Conservation (phyloP, 306 rosid species). For the Clitoria ternatea region DNA sequence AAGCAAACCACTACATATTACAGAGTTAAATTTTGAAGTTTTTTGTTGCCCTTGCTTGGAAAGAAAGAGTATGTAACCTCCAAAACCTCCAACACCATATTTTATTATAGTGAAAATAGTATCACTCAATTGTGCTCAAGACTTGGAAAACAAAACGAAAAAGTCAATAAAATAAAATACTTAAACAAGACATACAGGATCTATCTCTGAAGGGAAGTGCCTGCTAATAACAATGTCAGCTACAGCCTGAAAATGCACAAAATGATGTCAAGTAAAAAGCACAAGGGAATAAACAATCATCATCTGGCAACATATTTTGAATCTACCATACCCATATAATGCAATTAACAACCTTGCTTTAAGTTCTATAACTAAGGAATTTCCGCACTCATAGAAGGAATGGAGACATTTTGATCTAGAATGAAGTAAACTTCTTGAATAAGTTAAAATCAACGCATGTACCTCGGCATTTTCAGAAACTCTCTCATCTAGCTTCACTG, state of each 20-base stretch:
- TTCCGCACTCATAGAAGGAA: not conserved
- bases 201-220: slow-evolving; percentile 54
- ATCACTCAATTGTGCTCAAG: not conserved
- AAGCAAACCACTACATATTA: not conserved
- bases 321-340: not conserved
- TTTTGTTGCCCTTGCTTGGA: not conserved
- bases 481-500: no score
- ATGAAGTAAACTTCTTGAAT: not conserved
- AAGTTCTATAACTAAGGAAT: not conserved
- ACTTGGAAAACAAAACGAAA: not conserved
- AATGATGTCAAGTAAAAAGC: not conserved
- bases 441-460: not conserved
- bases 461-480: no score
- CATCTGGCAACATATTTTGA: not conserved
- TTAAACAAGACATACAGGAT: slow-evolving; percentile 51
- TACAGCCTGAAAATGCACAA: slow-evolving; percentile 67
- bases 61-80: not conserved
- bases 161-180: not conserved
- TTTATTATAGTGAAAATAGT: slow-evolving; percentile 2
- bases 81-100: not conserved
- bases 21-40: not conserved
- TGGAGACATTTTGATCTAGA: not conserved
- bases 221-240: slow-evolving; percentile 50
- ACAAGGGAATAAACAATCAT: not conserved
- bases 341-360: not conserved